Base-by-base conservation (phyloP, 2,329 filamentous ascomycete species). In the Botrytis hyacinthi region DNA sequence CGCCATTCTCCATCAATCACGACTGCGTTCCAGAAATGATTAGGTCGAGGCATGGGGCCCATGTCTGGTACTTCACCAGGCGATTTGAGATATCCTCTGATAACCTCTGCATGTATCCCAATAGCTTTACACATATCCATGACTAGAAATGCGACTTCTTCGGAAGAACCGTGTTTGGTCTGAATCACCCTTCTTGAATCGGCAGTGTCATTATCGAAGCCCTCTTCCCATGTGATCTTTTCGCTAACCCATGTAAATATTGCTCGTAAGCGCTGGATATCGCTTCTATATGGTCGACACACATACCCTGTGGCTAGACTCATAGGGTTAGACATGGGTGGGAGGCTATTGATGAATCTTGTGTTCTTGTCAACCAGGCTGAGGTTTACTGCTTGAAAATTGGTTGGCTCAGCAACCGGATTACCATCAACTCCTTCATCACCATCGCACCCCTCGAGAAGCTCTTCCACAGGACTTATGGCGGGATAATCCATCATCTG, bases 181-280 rank as follows among this genome's bases (percentile, higher is more conserved):
- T 96, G 91, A 46, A 99, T 91, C 7, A 97, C 93, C 65, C 93
- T 89, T 72, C 92, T 88, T 3, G 94, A 92, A 81, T 99, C 94
- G 14, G 62, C 22, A 70, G 96, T 80, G 12, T 92, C 87, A n/a
- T 91, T 92, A 77, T 97, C 94, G 76, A 94, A 94, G 76, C 97
- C 94, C 79, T 98, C 95, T 81, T 99, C 96, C 96, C 96, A 99
- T 46, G 89, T 89, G 73, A 99, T 91, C 78, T 95, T 94, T 81
- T 99, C 96, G n/a, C 93, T 89, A 8, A 97, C 93, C 95, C 95
- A 99, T 1, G 93, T 98, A 80, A 98, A 99, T 75, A 99, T 98
- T 26, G 96, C 95, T 37, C 97, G 89, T 40, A 99, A 84, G 51
- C 95, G 89, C 82, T 99, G 96, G 0, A 98, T 93, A 78, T 98